Percentiles rank a stretch among this genome's conserved stretches.
These are phyloP conservation scores for Pythium phragmitis DNA, from an alignment of 352 stramenopile genomes.

Conservation along the genomic window DNA sequence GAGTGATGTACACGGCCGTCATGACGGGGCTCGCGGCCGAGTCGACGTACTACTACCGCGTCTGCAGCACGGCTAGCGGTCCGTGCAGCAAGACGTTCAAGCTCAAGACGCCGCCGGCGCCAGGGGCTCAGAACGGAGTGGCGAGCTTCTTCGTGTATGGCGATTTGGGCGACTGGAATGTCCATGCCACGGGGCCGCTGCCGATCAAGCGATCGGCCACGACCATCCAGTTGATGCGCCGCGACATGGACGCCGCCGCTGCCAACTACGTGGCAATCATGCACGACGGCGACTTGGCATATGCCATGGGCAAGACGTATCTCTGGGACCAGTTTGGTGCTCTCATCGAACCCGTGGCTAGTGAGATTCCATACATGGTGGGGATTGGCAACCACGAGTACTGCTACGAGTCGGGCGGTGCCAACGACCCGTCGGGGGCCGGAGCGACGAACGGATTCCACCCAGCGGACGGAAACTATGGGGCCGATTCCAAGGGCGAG, in stretches of 20 bases:
- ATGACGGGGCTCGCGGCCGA: constrained; percentile 26
- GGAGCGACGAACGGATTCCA: constrained; percentile 13
- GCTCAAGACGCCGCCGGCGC: constrained; percentile 23
- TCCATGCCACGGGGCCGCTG: too few relatives aligned
- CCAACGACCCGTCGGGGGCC: constrained; percentile 17
- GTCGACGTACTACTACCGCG: constrained; percentile 31
- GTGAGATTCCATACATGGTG: constrained; percentile 67
- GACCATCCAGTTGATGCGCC: too few relatives aligned
- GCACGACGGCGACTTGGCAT: constrained; percentile 70
- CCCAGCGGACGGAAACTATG: constrained; percentile 21
- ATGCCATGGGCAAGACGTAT: constrained; percentile 49
- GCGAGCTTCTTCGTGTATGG: constrained; percentile 62
- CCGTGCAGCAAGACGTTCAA: constrained; percentile 15
- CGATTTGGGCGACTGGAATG: too few relatives aligned
- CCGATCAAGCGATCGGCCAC: too few relatives aligned
- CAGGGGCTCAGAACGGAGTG: constrained; percentile 16
- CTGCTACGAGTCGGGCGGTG: constrained; percentile 17
- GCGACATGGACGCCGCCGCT: too few relatives aligned
- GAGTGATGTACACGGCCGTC: constrained; percentile 33
- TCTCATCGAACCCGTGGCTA: constrained; percentile 61
- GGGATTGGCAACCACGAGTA: constrained; percentile 33
- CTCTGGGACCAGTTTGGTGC: constrained; percentile 74
- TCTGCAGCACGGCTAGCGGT: constrained; percentile 23
- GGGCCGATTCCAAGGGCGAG: constrained; percentile 42
- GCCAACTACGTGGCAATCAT: constrained; percentile 45